Conservation (phyloP, 1,284 basidiomycete species). For the Ceratobasidium sp. region DNA sequence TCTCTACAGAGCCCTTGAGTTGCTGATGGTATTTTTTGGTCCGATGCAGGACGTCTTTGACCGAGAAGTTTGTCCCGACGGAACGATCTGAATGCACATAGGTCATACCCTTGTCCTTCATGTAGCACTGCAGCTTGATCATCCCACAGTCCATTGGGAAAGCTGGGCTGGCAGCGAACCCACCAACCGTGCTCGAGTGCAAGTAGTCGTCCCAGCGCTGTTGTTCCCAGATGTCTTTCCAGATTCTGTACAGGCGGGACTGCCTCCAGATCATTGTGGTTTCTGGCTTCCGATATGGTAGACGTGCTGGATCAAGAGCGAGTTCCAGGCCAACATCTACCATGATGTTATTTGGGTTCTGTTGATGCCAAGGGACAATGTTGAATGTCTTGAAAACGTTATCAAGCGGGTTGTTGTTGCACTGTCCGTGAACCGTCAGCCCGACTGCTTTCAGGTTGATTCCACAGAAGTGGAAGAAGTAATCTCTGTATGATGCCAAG, state of each 20-base stretch:
- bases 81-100: constrained; percentile 1
- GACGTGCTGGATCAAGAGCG: background rate
- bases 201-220: background rate
- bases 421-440: background rate
- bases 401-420: background rate
- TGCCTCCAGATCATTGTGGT: constrained; percentile 6
- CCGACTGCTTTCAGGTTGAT: constrained; percentile 14
- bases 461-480: constrained; percentile 27
- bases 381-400: background rate
- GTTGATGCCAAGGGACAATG: constrained; percentile 1
- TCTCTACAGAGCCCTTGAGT: too few relatives aligned
- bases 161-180: background rate
- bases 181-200: constrained; percentile 1
- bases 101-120: constrained; percentile 2
- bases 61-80: background rate
- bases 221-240: background rate
- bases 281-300: background rate
- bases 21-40: background rate
- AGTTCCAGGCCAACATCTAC: background rate
- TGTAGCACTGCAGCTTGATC: background rate
- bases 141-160: background rate
- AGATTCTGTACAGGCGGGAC: background rate
- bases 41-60: background rate
- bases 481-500: background rate
- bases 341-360: constrained; percentile 7